These are phyloP conservation scores for Penicillium sp. DNA, from an alignment of 2,329 filamentous ascomycete species.

Conservation along the genomic window DNA sequence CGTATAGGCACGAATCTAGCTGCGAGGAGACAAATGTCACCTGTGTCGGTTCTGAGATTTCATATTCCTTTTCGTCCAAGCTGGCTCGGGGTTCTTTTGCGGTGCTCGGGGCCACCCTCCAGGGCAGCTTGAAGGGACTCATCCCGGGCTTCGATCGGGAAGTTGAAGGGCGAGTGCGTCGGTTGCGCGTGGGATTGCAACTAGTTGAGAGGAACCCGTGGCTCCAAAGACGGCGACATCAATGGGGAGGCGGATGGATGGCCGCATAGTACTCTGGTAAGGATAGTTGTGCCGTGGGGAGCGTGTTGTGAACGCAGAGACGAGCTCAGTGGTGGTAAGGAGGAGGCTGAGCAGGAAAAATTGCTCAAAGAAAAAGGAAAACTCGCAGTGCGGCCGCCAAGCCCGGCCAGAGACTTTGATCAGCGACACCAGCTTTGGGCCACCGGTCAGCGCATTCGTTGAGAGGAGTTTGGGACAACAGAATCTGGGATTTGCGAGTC, in stretches of 20 bases:
- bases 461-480: neutral
- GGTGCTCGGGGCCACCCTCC: neutral
- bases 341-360: neutral
- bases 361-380: neutral
- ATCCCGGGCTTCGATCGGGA: constrained; percentile 12
- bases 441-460: neutral
- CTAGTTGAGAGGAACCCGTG: constrained; percentile 14
- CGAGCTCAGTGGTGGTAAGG: neutral
- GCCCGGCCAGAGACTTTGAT: neutral
- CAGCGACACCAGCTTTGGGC: neutral
- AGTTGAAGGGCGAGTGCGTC: neutral
- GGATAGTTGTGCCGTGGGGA: neutral
- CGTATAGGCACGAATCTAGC: constrained; percentile 86
- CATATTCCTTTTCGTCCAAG: constrained; percentile 2
- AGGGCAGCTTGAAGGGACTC: constrained; percentile 12
- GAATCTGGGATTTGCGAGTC: neutral
- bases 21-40: constrained; percentile 95
- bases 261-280: constrained; percentile 14
- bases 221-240: constrained; percentile 14
- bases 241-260: neutral
- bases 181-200: constrained; percentile 8
- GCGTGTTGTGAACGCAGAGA: neutral
- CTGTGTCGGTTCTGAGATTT: constrained; percentile 62
- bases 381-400: neutral
- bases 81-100: neutral